phyloP scores from a whole-genome alignment of 768 basidiomycete species.

The Daedaleopsis nitida region DNA sequence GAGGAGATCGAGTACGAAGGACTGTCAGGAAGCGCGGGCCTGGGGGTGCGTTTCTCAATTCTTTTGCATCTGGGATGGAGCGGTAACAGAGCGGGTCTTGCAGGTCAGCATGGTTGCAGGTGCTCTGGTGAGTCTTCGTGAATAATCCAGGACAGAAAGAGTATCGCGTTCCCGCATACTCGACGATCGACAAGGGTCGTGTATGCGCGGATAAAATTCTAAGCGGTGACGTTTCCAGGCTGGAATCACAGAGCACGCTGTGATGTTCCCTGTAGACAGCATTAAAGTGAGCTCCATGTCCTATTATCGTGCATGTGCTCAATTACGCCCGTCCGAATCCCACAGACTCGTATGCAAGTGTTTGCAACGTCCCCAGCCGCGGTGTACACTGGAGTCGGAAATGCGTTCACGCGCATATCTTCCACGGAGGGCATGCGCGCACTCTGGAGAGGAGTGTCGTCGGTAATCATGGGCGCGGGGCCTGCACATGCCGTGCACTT shows the following conservation, averaged over 20 bases:
- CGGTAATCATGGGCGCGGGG: slow-evolving; percentile 94
- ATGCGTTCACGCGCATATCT: slow-evolving; percentile 90
- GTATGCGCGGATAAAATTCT: slow-evolving; percentile 2
- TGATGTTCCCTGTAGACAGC: slow-evolving; percentile 98
- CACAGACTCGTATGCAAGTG: slow-evolving; percentile 98
- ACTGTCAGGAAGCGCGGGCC: slow-evolving; percentile 74
- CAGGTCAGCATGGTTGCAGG: slow-evolving; percentile 98
- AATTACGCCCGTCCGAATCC: background rate
- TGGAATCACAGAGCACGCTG: slow-evolving; percentile 97
- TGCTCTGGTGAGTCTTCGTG: slow-evolving; percentile 69
- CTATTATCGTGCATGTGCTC: too few relatives aligned
- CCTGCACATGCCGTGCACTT: slow-evolving; percentile 99
- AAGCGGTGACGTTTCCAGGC: slow-evolving; percentile 54
- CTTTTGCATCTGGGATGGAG: background rate
- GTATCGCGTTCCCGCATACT: background rate
- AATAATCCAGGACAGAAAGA: background rate
- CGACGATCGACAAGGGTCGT: background rate
- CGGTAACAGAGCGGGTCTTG: slow-evolving; percentile 11
- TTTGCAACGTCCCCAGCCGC: slow-evolving; percentile 84
- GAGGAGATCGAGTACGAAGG: slow-evolving; percentile 67
- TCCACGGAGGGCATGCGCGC: slow-evolving; percentile 90
- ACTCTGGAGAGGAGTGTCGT: slow-evolving; percentile 95
- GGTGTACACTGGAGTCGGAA: slow-evolving; percentile 86
- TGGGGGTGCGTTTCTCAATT: slow-evolving; percentile 53
- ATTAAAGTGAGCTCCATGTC: slow-evolving; percentile 74